Evolutionary conservation across 495 filamentous ascomycete species (phyloP), one percentile per base, ranked within the genome.

Genomic region (Hyphodiscus hymeniophilus): DNA sequence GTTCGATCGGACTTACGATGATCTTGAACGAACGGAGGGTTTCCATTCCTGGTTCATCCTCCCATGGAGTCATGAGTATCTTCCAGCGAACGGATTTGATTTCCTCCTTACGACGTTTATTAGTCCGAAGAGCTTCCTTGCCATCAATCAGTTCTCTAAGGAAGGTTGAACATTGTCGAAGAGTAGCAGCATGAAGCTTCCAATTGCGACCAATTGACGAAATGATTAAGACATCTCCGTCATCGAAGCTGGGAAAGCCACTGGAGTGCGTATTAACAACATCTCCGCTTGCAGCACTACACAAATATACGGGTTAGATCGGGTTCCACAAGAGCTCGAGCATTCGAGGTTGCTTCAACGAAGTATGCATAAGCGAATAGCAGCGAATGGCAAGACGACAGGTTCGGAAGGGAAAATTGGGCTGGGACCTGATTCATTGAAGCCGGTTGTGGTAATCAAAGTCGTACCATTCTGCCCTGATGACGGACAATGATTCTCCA

Each of bases 191-290:
- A 43, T 69, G 67, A 12, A 72, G 56, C 12, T 58, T 55, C 47
- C 66, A 72, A 11, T 50, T 35, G 6, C 59, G 55, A 16, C 42
- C 50, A n/a, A 60, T 50, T 3, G 54, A 31, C n/a, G 69, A 58
- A 24, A 49, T 42, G 42, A 72, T 60, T 20, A 51, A 44, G 11
- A 72, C 61, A 54, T 72, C 62, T 11, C 63, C 67, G 38, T 70
- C 65, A 32, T 12, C 31, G 42, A 62, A 71, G 8, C 35, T 2
- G 1, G 66, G 66, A 26, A 63, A 65, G 21, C 13, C 40, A 11
- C n/a, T 16, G 12, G n/a, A 11, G 12, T 3, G 21, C 5, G 8
- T 4, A 4, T 5, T 36, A 10, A 10, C 26, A 28, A 28, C 26
- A 10, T 28, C 10, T 28, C 26, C 26, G 26, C 26, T 28, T 5